Evolutionary conservation across 129 eudicot species (phyloP).

Genomic region (Chrysanthemum lavandulifolium): DNA sequence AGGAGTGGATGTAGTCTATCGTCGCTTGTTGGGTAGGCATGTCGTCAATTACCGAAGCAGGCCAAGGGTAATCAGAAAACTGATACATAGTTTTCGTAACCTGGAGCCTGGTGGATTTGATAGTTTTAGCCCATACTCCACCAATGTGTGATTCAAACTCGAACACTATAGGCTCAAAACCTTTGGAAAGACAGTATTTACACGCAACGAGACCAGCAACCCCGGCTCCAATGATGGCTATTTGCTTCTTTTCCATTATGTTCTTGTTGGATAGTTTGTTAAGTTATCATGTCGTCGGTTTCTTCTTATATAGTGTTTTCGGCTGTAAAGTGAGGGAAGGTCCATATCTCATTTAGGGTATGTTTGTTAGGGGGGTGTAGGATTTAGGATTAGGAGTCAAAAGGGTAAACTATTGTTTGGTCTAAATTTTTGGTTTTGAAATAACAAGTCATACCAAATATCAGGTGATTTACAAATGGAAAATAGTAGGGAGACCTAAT

Average conservation of each 20-base stretch:
- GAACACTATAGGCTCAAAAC: background rate
- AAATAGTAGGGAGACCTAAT: too few species aligned
- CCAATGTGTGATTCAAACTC: conserved; percentile 1
- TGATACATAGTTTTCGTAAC: background rate
- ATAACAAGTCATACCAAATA: too few species aligned
- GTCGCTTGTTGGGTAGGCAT: conserved; percentile 9
- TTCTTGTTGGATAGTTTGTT: too few species aligned
- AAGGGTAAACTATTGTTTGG: too few species aligned
- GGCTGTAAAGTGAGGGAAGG: too few species aligned
- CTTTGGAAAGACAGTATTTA: conserved; percentile 10
- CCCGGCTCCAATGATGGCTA: conserved; percentile 12
- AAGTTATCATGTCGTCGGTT: too few species aligned
- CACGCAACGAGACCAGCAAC: conserved; percentile 11
- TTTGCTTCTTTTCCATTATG: conserved; percentile 1
- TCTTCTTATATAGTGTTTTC: too few species aligned
- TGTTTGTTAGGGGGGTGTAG: too few species aligned
- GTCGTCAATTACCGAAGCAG: background rate
- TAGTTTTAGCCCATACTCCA: conserved; percentile 11
- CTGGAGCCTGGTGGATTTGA: conserved; percentile 9
- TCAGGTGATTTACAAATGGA: too few species aligned
- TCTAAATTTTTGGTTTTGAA: too few species aligned
- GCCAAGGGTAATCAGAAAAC: conserved; percentile 9
- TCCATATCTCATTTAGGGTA: too few species aligned
- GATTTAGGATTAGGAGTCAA: too few species aligned
- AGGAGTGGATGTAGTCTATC: conserved; percentile 12